phyloP scores from a whole-genome alignment of 805 yeast genomes.

The Saturnispora quitensis region DNA sequence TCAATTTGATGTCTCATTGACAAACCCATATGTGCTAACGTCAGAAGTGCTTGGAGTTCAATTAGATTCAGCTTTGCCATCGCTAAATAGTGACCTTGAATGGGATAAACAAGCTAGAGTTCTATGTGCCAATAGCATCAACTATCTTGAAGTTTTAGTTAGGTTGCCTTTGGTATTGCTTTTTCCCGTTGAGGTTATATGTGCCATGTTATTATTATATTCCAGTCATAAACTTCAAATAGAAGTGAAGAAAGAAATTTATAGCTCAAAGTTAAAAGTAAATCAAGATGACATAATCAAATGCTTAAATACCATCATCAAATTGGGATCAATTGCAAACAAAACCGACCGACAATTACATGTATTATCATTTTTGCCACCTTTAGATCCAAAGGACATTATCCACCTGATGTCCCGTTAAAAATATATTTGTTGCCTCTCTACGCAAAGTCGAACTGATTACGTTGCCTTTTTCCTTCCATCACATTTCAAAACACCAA shows the following conservation, averaged over 20 bases:
- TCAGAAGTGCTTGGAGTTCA: conserved; percentile 19
- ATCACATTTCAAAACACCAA: neutral
- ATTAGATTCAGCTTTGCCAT: neutral
- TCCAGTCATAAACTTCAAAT: conserved; percentile 16
- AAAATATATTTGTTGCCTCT: neutral
- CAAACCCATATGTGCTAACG: conserved; percentile 31
- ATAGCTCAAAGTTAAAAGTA: conserved; percentile 13
- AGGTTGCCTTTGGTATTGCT: conserved; percentile 25
- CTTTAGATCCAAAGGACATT: conserved; percentile 5
- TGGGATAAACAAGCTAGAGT: conserved; percentile 11
- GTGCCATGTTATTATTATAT: conserved; percentile 20
- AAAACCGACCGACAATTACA: conserved; percentile 20
- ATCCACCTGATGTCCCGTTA: neutral
- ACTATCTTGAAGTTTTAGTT: conserved; percentile 22
- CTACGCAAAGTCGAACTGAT: neutral
- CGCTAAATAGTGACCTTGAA: conserved; percentile 12
- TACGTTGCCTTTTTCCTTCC: neutral
- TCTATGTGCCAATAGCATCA: conserved; percentile 19
- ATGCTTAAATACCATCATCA: conserved; percentile 19
- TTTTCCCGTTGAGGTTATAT: conserved; percentile 17
- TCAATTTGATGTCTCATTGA: conserved; percentile 40
- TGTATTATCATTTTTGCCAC: conserved; percentile 18
- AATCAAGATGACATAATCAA: conserved; percentile 15
- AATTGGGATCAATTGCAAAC: conserved; percentile 14
- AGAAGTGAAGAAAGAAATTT: conserved; percentile 13